Percentiles rank a stretch among this genome's conserved stretches.
phyloP scores from a whole-genome alignment of 192 early-diverging fungal genomes.

The Rhizophagus prolifer region DNA sequence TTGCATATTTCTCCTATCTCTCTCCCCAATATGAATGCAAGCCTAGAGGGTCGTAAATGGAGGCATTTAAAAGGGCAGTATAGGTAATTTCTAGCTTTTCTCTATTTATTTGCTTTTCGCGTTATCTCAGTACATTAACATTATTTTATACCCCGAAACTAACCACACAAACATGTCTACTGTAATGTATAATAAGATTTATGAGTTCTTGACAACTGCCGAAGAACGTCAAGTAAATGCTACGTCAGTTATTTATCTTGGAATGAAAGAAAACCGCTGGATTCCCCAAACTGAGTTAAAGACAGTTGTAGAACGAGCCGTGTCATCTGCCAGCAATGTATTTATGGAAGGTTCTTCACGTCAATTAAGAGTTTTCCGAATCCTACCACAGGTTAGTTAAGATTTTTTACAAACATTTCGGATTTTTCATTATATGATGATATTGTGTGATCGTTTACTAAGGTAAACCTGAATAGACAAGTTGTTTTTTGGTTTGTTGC shows the following conservation, averaged over 20 bases:
- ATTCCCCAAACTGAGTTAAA: slow-evolving; percentile 20
- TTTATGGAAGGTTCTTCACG: neutral
- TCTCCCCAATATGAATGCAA: too few relatives aligned
- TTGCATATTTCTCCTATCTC: too few relatives aligned
- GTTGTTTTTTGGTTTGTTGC: too few relatives aligned
- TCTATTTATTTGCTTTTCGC: too few relatives aligned
- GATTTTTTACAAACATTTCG: neutral
- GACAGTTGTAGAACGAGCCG: slow-evolving; percentile 19
- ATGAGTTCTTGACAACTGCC: slow-evolving; percentile 23
- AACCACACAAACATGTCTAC: slow-evolving; percentile 6
- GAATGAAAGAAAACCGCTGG: slow-evolving; percentile 13
- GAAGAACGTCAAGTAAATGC: slow-evolving; percentile 26
- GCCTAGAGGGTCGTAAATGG: too few relatives aligned
- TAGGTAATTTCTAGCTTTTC: neutral
- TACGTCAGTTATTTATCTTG: slow-evolving; percentile 25
- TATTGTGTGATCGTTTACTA: slow-evolving; percentile 5
- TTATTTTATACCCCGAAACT: too few relatives aligned
- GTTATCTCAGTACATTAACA: too few relatives aligned
- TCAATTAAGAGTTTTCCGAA: neutral
- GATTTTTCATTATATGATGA: slow-evolving; percentile 8
- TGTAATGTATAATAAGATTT: slow-evolving; percentile 13
- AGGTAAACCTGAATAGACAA: too few relatives aligned
- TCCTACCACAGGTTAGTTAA: slow-evolving; percentile 8
- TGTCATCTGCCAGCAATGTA: slow-evolving; percentile 9
- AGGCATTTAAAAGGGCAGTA: neutral